A percentile compares a stretch with the other conserved stretches of the same genome.
These are phyloP conservation scores for Oidiodendron maius DNA, from an alignment of 495 filamentous ascomycete species.

Conservation along the genomic window DNA sequence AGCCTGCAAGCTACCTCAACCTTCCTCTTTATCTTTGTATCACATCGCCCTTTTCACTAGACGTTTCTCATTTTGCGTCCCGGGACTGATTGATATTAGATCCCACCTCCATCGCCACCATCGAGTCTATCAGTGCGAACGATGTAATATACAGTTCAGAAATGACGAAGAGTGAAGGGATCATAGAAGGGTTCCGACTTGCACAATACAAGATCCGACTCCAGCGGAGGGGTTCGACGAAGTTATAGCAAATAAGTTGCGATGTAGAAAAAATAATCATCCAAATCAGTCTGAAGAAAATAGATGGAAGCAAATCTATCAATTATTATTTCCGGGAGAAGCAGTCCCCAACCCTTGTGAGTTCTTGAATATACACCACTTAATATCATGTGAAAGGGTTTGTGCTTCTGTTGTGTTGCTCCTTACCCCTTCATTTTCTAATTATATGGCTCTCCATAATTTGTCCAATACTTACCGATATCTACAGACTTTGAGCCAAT, in stretches of 20 bases:
- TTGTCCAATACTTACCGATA: no score
- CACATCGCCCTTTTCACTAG: no score
- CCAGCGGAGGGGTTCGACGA: constrained; percentile 11
- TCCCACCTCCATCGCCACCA: constrained; percentile 14
- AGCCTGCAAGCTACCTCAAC: no score
- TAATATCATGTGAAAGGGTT: no score
- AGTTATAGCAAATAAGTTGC: constrained; percentile 6
- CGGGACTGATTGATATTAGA: no score
- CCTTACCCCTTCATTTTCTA: no score
- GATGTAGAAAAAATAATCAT: constrained; percentile 11
- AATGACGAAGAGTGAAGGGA: constrained; percentile 4
- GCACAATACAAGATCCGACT: background rate
- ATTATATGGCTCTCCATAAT: no score
- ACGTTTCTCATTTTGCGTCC: no score
- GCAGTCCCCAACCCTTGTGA: constrained; percentile 11
- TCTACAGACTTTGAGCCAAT: constrained; percentile 13
- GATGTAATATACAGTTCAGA: constrained; percentile 11
- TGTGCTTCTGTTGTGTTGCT: no score
- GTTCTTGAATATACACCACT: no score
- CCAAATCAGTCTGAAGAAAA: constrained; percentile 10
- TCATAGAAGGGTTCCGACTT: background rate
- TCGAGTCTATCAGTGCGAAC: constrained; percentile 10
- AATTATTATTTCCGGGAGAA: constrained; percentile 11
- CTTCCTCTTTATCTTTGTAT: no score
- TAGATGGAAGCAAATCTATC: constrained; percentile 13